Evolutionary conservation across 1,284 basidiomycete genomes (phyloP), one percentile per base, ranked within the genome.

Genomic region (Moniliella sp.): DNA sequence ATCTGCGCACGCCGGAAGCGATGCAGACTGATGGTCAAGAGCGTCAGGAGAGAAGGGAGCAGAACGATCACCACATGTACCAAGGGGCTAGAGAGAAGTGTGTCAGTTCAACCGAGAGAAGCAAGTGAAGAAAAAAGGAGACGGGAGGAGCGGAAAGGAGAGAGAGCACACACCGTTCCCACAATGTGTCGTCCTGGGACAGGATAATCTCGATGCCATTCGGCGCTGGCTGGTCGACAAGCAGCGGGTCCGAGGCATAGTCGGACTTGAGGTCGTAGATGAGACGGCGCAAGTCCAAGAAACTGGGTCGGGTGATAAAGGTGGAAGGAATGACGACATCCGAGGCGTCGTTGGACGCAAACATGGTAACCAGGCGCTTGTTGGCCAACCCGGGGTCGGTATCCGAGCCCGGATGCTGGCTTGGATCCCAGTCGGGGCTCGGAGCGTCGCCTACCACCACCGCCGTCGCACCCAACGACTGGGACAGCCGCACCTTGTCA

Each of bases 391-490:
- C 21, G 7, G 21, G 21, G 21, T 23, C 21, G 21, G 21, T 7
- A 7, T 23, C 21, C 21, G 7, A 7, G n/a, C n/a, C n/a, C 8
- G 21, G 21, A 7, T 7, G n/a, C 8, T 23, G 7, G 21, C 21
- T 23, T 23, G 21, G 21, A n/a, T 23, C n/a, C 32, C 32, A 33
- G 5, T 12, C 13, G 3, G 25, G 25, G 11, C 18, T 28, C 4
- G 46, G 38, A 0, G 43, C 37, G 23, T 57, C 57, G n/a, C 57
- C 57, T 1, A 59, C 53, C 5, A 59, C 43, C 7, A 59, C 57
- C 0, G 52, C 57, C 7, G 46, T 42, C 9, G 56, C 57, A 7
- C 57, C 57, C 4, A 57, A 41, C 8, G 42, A 34, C 30, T 59
- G 57, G 1, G 52, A 48, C 1, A 48, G 40, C 15, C 57, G 45